phyloP scores from a whole-genome alignment of 164 flowering plant genomes.

The Magnolia changhungtana region DNA sequence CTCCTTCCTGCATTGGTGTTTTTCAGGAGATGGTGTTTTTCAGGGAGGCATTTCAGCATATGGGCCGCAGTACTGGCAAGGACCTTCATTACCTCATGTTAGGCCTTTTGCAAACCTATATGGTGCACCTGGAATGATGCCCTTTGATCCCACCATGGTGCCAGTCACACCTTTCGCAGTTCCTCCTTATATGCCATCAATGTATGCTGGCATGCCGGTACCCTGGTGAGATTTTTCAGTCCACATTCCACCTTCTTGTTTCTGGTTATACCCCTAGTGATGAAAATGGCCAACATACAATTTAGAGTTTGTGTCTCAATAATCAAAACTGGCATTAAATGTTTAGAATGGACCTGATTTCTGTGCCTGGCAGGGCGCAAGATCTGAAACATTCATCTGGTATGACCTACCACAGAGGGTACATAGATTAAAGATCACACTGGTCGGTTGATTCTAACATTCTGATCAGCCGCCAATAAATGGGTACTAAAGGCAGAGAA shows the following conservation, averaged over 20 bases:
- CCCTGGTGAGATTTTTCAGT: constrained; percentile 35
- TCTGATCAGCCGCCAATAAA: background rate
- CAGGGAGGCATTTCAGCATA: constrained; percentile 39
- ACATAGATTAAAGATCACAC: background rate
- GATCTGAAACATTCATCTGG: background rate
- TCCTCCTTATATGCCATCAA: constrained; percentile 44
- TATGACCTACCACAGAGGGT: background rate
- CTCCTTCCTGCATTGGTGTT: background rate
- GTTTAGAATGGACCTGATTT: background rate
- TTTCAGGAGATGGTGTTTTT: constrained; percentile 33
- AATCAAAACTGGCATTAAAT: background rate
- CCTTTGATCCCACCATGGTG: constrained; percentile 42
- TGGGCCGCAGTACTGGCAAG: constrained; percentile 51
- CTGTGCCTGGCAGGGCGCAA: background rate
- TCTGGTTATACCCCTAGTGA: background rate
- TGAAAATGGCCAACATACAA: background rate
- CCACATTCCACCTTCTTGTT: background rate
- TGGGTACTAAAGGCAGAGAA: background rate
- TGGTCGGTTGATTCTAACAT: background rate
- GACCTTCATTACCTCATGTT: constrained; percentile 30
- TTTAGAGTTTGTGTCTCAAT: background rate
- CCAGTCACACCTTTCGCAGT: constrained; percentile 37
- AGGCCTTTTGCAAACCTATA: constrained; percentile 45
- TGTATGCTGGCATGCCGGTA: constrained; percentile 40
- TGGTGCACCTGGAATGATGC: constrained; percentile 45